Conservation (phyloP, 1,139 yeast genomes). For the Blastobotrys aristatus region DNA sequence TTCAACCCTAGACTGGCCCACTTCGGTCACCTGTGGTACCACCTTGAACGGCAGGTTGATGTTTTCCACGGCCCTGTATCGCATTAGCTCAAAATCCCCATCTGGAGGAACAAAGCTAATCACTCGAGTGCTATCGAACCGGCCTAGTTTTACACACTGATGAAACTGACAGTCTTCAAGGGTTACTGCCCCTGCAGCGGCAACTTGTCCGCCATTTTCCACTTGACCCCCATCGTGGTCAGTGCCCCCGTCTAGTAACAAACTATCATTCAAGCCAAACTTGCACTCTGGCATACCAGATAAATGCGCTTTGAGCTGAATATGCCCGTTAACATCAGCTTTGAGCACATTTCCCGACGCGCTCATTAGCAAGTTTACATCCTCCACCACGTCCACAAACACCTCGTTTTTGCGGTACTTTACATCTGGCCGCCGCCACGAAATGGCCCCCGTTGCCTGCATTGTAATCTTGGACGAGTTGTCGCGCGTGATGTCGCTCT, state of each 20-base stretch:
- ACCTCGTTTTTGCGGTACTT: constrained; percentile 81
- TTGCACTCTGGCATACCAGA: constrained; percentile 75
- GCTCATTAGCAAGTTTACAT: constrained; percentile 59
- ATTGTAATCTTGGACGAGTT: constrained; percentile 35
- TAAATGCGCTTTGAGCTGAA: constrained; percentile 65
- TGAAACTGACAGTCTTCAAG: constrained; percentile 84
- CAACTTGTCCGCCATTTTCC: not conserved
- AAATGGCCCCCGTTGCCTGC: constrained; percentile 41
- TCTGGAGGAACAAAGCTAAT: constrained; percentile 85
- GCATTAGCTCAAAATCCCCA: constrained; percentile 86
- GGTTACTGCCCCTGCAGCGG: constrained; percentile 47
- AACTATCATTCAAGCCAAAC: constrained; percentile 54
- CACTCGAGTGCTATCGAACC: constrained; percentile 60
- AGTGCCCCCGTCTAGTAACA: constrained; percentile 28
- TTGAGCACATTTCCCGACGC: constrained; percentile 50
- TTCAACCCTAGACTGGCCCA: constrained; percentile 47
- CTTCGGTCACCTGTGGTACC: constrained; percentile 53
- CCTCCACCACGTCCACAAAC: constrained; percentile 70
- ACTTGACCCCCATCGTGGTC: constrained; percentile 11
- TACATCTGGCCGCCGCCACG: constrained; percentile 73
- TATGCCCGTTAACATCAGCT: constrained; percentile 72
- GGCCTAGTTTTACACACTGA: constrained; percentile 71
- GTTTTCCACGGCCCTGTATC: constrained; percentile 57
- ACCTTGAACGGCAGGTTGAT: constrained; percentile 68
- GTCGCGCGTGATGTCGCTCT: constrained; percentile 18